These are phyloP conservation scores for Leptomonas pyrrhocoris DNA, from an alignment of 208 protist genomes.

Conservation along the genomic window DNA sequence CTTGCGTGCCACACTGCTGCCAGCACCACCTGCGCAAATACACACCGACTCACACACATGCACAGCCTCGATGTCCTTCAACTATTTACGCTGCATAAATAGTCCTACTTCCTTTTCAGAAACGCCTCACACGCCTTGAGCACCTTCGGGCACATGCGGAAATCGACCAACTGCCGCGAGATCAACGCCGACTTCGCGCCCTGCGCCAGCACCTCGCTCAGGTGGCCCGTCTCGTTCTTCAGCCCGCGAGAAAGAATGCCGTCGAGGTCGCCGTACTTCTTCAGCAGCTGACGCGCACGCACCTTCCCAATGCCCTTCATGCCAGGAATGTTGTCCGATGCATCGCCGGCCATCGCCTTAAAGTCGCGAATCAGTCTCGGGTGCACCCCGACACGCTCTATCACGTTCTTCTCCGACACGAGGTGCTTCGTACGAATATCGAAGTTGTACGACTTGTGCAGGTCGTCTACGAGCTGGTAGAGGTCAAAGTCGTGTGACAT, in stretches of 20 bases:
- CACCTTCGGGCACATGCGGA: conserved; percentile 82
- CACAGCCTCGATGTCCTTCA: neutral
- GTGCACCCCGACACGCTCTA: conserved; percentile 80
- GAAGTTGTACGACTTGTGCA: conserved; percentile 75
- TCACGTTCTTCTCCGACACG: conserved; percentile 81
- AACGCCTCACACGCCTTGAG: conserved; percentile 77
- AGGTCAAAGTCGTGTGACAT: conserved; percentile 92
- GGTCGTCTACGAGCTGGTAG: conserved; percentile 88
- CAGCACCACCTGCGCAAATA: neutral
- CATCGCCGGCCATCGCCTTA: conserved; percentile 86
- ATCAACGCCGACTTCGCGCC: conserved; percentile 62
- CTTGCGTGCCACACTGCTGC: neutral
- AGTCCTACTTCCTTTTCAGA: conserved; percentile 50
- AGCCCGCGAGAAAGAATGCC: conserved; percentile 75
- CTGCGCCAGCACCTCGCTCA: conserved; percentile 65
- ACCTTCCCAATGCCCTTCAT: conserved; percentile 87
- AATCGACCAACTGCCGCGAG: conserved; percentile 78
- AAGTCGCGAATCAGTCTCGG: conserved; percentile 88
- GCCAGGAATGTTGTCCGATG: conserved; percentile 86
- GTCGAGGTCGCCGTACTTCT: conserved; percentile 89
- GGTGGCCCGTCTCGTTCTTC: conserved; percentile 55
- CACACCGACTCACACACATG: neutral
- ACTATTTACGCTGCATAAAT: neutral
- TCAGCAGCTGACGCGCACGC: conserved; percentile 77
- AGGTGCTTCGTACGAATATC: conserved; percentile 90